Conservation (phyloP, 2,329 filamentous ascomycete species). For the Ophiocordyceps unilateralis region DNA sequence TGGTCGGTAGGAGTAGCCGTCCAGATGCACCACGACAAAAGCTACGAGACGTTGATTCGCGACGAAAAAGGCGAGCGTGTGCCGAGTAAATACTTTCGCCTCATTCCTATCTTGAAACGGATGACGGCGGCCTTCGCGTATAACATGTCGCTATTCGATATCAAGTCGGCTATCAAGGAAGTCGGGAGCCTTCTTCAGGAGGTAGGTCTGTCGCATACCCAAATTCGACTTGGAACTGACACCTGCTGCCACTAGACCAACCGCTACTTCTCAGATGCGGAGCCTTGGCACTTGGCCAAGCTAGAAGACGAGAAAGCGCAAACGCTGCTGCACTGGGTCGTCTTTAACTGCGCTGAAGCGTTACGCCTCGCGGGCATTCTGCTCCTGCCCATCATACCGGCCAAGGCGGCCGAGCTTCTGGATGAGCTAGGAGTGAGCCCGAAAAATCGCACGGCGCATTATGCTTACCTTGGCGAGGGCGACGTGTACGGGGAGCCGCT, state of each 20-base stretch:
- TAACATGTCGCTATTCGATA: no score
- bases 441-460: constrained; percentile 42
- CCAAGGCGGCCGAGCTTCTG: constrained; percentile 53
- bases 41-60: constrained; percentile 5
- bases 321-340: constrained; percentile 32
- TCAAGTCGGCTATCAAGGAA: constrained; percentile 5
- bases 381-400: constrained; percentile 80
- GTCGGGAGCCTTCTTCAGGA: constrained; percentile 45
- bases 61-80: background rate
- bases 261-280: constrained; percentile 35
- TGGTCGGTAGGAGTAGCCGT: constrained; percentile 53
- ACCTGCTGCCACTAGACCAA: constrained; percentile 15
- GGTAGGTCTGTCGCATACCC: constrained; percentile 20
- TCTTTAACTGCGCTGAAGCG: constrained; percentile 60
- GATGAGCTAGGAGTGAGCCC: constrained; percentile 58
- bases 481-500: constrained; percentile 43
- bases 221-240: constrained; percentile 3
- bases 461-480: constrained; percentile 48
- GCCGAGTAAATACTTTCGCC: no score
- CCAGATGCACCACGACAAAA: constrained; percentile 8
- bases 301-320: constrained; percentile 15
- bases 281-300: constrained; percentile 49
- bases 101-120: no score
- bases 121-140: no score
- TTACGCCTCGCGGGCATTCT: constrained; percentile 69